A percentile compares a stretch with the other conserved stretches of the same genome.
These are phyloP conservation scores for Ascosphaera aggregata DNA, from an alignment of 2,329 filamentous ascomycete genomes.

Conservation along the genomic window DNA sequence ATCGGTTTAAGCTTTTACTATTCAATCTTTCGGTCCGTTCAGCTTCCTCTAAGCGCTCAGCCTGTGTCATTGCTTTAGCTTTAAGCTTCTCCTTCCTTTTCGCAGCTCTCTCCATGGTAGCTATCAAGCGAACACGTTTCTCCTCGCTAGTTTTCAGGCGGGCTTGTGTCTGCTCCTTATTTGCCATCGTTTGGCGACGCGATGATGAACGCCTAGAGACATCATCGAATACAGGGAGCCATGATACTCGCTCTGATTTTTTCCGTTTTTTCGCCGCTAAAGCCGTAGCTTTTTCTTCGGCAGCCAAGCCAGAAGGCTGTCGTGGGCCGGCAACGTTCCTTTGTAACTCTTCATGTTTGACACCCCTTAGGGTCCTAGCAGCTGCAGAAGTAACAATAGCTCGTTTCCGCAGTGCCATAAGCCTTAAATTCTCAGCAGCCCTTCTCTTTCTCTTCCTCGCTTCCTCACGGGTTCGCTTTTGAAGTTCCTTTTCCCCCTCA, in stretches of 20 bases:
- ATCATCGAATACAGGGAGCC: slow-evolving; percentile 40
- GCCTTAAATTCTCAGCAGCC: slow-evolving; percentile 45
- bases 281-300: slow-evolving; percentile 10
- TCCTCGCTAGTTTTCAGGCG: slow-evolving; percentile 26
- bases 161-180: slow-evolving; percentile 33
- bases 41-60: slow-evolving; percentile 60
- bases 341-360: slow-evolving; percentile 22
- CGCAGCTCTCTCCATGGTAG: slow-evolving; percentile 37
- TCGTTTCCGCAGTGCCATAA: slow-evolving; percentile 37
- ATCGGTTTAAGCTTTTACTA: slow-evolving; percentile 70
- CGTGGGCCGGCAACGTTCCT: neutral
- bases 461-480: slow-evolving; percentile 49
- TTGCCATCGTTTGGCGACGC: slow-evolving; percentile 38
- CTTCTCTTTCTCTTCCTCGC: slow-evolving; percentile 57
- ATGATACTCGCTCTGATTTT: slow-evolving; percentile 46
- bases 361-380: neutral
- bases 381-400: slow-evolving; percentile 35
- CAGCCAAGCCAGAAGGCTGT: slow-evolving; percentile 7
- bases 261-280: slow-evolving; percentile 32
- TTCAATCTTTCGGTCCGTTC: slow-evolving; percentile 67
- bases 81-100: slow-evolving; percentile 46
- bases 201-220: slow-evolving; percentile 38
- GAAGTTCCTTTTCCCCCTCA: slow-evolving; percentile 69
- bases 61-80: slow-evolving; percentile 67
- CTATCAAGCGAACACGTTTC: slow-evolving; percentile 23